phyloP scores from a whole-genome alignment of 495 filamentous ascomycete genomes.

The Bacidia rubella region DNA sequence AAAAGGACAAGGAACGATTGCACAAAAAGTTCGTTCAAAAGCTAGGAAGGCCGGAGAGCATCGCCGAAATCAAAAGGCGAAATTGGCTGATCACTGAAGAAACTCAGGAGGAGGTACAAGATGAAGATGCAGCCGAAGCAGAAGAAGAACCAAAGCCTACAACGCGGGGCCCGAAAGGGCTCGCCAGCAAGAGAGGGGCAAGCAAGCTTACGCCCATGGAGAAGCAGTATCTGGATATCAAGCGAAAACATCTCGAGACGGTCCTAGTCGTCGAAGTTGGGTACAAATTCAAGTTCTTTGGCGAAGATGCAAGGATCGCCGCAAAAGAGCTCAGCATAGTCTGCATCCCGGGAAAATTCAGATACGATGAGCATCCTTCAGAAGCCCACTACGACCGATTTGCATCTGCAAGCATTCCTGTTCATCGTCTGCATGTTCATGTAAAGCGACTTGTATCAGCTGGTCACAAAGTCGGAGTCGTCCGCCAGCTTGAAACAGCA shows the following conservation, averaged over 20 bases:
- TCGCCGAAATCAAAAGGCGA: conserved; percentile 51
- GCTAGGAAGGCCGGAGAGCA: conserved; percentile 69
- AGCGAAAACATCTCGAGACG: conserved; percentile 80
- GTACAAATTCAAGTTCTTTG: conserved; percentile 96
- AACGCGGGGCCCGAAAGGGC: conserved; percentile 47
- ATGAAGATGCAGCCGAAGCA: conserved; percentile 43
- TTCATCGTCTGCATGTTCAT: conserved; percentile 84
- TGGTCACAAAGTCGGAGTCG: conserved; percentile 91
- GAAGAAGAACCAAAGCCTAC: conserved; percentile 38
- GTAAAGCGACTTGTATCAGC: conserved; percentile 86
- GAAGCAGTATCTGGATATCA: conserved; percentile 84
- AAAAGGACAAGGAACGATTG: conserved; percentile 41
- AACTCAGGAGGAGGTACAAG: conserved; percentile 33
- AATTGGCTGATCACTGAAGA: conserved; percentile 40
- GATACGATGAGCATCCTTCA: conserved; percentile 87
- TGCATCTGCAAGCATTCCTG: conserved; percentile 89
- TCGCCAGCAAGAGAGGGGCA: conserved; percentile 46
- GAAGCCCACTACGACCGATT: conserved; percentile 90
- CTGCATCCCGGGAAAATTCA: conserved; percentile 88
- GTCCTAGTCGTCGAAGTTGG: conserved; percentile 85
- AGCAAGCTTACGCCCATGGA: conserved; percentile 89
- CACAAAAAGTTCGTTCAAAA: conserved; percentile 84
- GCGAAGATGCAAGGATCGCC: conserved; percentile 86
- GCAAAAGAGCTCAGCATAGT: conserved; percentile 89
- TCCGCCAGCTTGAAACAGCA: conserved; percentile 95